phyloP scores from a whole-genome alignment of 352 stramenopile genomes.

The Globisporangium recalcitrans region DNA sequence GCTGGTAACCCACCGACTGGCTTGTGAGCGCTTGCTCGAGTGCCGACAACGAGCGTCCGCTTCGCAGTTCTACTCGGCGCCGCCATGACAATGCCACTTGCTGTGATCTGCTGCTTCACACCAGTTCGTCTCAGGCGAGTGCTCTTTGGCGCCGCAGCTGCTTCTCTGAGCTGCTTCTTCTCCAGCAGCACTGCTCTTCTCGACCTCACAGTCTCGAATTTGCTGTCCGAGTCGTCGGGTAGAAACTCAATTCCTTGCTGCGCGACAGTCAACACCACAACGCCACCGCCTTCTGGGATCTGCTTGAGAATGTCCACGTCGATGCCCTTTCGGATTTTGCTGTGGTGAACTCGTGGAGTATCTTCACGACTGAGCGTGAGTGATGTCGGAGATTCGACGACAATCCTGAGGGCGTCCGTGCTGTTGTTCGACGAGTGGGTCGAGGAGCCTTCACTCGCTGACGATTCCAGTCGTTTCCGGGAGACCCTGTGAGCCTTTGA shows the following conservation, averaged over 20 bases:
- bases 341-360: neutral
- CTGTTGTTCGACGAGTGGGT: neutral
- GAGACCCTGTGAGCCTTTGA: neutral
- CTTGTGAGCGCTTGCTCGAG: neutral
- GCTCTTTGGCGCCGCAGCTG: neutral
- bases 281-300: slow-evolving; percentile 14
- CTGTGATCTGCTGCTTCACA: slow-evolving; percentile 4
- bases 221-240: slow-evolving; percentile 7
- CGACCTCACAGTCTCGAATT: slow-evolving; percentile 32
- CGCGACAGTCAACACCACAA: slow-evolving; percentile 18
- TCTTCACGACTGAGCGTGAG: neutral
- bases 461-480: neutral
- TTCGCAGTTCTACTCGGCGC: neutral
- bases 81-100: slow-evolving; percentile 2
- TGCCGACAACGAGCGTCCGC: slow-evolving; percentile 6
- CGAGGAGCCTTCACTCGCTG: neutral
- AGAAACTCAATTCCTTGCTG: slow-evolving; percentile 15
- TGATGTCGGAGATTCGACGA: neutral
- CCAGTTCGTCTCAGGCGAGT: slow-evolving; percentile 1
- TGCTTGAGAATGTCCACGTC: slow-evolving; percentile 17
- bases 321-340: neutral
- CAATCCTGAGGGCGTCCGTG: neutral
- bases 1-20: neutral
- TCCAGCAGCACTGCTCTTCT: slow-evolving; percentile 24
- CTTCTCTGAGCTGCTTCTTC: slow-evolving; percentile 16